phyloP scores from a whole-genome alignment of 1,284 basidiomycete genomes.

The Cutaneotrichosporon dermatis region DNA sequence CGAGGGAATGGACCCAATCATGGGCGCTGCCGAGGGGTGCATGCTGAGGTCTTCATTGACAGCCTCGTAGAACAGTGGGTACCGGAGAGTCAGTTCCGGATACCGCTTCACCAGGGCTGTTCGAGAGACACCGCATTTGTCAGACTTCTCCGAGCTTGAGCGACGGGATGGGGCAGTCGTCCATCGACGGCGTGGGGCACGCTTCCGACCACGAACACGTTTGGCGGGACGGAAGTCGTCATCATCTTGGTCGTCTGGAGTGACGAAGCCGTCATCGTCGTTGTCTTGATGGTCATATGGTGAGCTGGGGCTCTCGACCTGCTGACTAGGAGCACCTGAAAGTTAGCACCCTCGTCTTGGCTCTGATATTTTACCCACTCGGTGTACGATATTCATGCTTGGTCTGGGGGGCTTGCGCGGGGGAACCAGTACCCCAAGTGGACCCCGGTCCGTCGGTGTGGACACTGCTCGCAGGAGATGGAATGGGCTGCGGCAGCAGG shows the following conservation, averaged over 20 bases:
- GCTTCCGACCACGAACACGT: not conserved
- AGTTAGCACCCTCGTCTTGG: not conserved
- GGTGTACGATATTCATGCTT: not conserved
- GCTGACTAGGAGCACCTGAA: not conserved
- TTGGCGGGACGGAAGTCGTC: conserved; percentile 39
- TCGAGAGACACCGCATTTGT: not conserved
- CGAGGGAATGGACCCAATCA: conserved; percentile 46
- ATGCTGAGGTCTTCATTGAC: conserved; percentile 43
- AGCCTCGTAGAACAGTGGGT: conserved; percentile 48
- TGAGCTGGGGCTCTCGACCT: too few species aligned
- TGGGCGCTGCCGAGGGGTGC: conserved; percentile 43
- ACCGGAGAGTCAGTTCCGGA: conserved; percentile 33
- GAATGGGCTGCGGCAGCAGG: too few species aligned
- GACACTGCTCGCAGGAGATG: not conserved
- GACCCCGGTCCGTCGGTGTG: too few species aligned
- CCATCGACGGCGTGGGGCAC: not conserved
- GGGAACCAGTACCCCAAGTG: too few species aligned
- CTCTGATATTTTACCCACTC: not conserved
- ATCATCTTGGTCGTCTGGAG: conserved; percentile 26
- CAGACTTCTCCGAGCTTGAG: too few species aligned
- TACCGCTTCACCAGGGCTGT: conserved; percentile 31
- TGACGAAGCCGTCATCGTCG: not conserved
- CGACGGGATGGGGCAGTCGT: too few species aligned
- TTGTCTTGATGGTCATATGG: not conserved
- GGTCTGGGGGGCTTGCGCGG: too few species aligned